Percentiles rank a stretch among this genome's conserved stretches.
These are phyloP conservation scores for Cladosporium sp. DNA, from an alignment of 2,329 filamentous ascomycete species.

Conservation along the genomic window DNA sequence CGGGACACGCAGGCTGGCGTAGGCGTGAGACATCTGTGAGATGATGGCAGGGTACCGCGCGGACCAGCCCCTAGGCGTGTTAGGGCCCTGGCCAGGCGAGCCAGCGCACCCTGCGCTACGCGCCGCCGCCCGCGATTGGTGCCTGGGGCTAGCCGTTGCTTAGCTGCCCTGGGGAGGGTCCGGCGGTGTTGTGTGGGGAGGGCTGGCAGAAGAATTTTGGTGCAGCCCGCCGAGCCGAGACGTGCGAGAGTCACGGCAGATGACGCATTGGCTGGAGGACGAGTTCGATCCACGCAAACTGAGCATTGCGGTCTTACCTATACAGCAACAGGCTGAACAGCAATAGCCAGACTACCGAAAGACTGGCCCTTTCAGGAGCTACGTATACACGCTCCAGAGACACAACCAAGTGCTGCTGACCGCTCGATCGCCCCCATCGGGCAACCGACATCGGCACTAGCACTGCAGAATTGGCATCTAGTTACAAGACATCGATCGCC, in stretches of 20 bases:
- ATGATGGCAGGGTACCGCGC: neutral
- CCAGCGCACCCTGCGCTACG: neutral
- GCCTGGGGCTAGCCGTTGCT: neutral
- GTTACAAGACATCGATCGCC: constrained; percentile 8
- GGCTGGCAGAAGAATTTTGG: too few species aligned
- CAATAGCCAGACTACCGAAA: too few species aligned
- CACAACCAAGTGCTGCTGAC: neutral
- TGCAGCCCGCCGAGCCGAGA: neutral
- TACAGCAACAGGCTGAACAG: too few species aligned
- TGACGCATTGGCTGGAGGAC: too few species aligned
- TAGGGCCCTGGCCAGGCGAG: neutral
- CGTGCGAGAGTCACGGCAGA: too few species aligned
- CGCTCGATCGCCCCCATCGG: constrained; percentile 1
- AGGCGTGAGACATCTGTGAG: neutral
- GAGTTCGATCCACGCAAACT: too few species aligned
- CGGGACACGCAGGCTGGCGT: constrained; percentile 7
- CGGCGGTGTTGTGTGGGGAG: too few species aligned
- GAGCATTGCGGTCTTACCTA: too few species aligned
- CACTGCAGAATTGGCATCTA: constrained; percentile 5
- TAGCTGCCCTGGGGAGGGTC: neutral
- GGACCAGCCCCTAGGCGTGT: neutral
- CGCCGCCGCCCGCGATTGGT: neutral
- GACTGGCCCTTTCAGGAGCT: too few species aligned
- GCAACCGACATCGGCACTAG: constrained; percentile 9
- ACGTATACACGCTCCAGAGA: neutral